These are phyloP conservation scores for Camellia granthamiana DNA, from an alignment of 148 eudicot genomes.

Conservation along the genomic window DNA sequence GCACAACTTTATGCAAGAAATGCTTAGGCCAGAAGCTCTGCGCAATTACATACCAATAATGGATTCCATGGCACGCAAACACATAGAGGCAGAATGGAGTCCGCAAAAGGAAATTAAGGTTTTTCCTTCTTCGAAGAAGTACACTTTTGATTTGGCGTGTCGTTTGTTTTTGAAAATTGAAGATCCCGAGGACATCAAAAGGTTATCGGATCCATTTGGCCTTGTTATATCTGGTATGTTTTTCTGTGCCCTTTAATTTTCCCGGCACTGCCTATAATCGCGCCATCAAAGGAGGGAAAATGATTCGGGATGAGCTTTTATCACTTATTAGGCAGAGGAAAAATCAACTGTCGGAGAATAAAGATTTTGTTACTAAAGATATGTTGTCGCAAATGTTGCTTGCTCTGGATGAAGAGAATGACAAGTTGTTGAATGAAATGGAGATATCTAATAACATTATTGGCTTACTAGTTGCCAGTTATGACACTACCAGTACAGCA, in stretches of 20 bases:
- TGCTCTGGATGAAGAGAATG: constrained; percentile 8
- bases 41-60: background rate
- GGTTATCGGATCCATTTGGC: constrained; percentile 16
- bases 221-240: constrained; percentile 19
- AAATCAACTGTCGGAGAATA: constrained; percentile 3
- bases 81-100: constrained; percentile 13
- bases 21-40: constrained; percentile 16
- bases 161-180: constrained; percentile 11
- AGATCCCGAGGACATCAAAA: background rate
- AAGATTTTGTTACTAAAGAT: background rate
- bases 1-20: constrained; percentile 3
- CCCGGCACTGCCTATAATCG: constrained; percentile 24
- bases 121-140: constrained; percentile 20
- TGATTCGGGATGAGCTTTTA: constrained; percentile 18
- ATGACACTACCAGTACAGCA: constrained; percentile 38
- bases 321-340: constrained; percentile 17
- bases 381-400: constrained; percentile 21
- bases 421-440: constrained; percentile 15
- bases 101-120: constrained; percentile 17
- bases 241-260: constrained; percentile 22
- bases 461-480: constrained; percentile 30
- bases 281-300: constrained; percentile 24
- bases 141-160: constrained; percentile 26
- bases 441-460: constrained; percentile 30
- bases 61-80: constrained; percentile 12